These are phyloP conservation scores for Globisporangium irregulare DNA, from an alignment of 352 stramenopile species.

Conservation along the genomic window DNA sequence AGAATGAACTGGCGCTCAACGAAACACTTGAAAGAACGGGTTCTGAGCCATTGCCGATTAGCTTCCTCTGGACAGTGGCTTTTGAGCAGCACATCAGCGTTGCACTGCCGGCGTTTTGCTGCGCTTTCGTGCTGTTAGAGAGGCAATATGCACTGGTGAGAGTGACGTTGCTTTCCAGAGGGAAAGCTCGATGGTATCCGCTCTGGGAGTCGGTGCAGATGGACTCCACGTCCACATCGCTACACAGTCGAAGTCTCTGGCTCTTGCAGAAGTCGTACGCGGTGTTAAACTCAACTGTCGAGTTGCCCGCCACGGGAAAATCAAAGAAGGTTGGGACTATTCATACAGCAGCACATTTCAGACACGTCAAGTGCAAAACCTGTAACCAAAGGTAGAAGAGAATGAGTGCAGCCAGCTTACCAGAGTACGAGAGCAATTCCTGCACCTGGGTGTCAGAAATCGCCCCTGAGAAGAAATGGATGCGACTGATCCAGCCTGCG, in stretches of 20 bases:
- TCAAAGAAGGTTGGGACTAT: conserved; percentile 10
- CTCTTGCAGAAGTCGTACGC: conserved; percentile 25
- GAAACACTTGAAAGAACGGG: background rate
- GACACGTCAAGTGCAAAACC: background rate
- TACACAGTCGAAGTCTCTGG: conserved; percentile 34
- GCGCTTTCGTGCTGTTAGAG: conserved; percentile 12
- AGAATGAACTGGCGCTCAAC: conserved; percentile 27
- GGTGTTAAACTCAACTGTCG: background rate
- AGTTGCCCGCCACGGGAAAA: background rate
- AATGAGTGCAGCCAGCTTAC: conserved; percentile 17
- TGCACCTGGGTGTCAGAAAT: conserved; percentile 34
- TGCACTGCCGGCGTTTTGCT: conserved; percentile 25
- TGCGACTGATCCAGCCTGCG: conserved; percentile 40
- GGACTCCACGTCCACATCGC: conserved; percentile 35
- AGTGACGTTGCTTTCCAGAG: background rate
- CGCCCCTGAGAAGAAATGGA: conserved; percentile 41
- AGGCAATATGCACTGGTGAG: background rate
- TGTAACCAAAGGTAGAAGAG: no score
- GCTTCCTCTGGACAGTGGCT: background rate
- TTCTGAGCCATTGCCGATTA: background rate
- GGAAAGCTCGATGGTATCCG: background rate
- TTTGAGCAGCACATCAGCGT: conserved; percentile 40
- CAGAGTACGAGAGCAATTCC: conserved; percentile 37
- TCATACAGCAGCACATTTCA: background rate
- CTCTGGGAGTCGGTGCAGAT: conserved; percentile 21